Evolutionary conservation across 2,329 filamentous ascomycete species (phyloP), one percentile per base, ranked within the genome.

Genomic region (Ceratocystis variospora): DNA sequence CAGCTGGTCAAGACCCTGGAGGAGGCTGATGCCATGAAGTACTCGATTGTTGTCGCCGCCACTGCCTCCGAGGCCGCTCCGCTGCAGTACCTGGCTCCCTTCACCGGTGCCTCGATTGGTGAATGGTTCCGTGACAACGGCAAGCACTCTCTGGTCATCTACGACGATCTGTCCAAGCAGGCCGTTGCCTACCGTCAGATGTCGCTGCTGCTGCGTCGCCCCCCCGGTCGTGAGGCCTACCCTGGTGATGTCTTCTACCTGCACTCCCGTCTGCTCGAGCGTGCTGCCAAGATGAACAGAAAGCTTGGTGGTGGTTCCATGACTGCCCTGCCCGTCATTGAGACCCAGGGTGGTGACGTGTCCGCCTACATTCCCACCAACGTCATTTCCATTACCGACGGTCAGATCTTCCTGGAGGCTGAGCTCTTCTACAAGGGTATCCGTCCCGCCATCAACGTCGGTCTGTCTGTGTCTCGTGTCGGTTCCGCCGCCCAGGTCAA

Each of bases 371-470:
- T 99, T 86, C 94, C 94, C 75, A 99, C 94, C 82, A 99, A 97
- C 85, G 94, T 97, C 82, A 99, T 99, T 86, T 97, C 93, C 79
- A 99, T 99, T 77, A 99, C 94, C 74, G 94, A 97, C 76, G 94
- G 94, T 71, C 94, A 99, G 83, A 97, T 99, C 80, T 99, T 99
- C 90, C 85, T 99, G 83, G 94, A 99, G 82, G 81, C 93, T 73
- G 94, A 99, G 81, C 85, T 97, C 71, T 99, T 97, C 89, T 97
- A 96, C 90, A 99, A 99, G 90, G 94, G 94, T 95, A 82, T 99
- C 80, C 93, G 94, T 77, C 94, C 94, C 75, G 94, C 94, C 82
- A 99, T 99, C 80, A 99, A 99, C 87, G 94, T 99, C 89, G 94
- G 94, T 94, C 90, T 99, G 74, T 99, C 94, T 75, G 94, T 99